A percentile compares a stretch with the other conserved stretches of the same genome.
phyloP scores from a whole-genome alignment of 371 early-diverging fungal genomes.

The Batrachochytrium dendrobatidis region DNA sequence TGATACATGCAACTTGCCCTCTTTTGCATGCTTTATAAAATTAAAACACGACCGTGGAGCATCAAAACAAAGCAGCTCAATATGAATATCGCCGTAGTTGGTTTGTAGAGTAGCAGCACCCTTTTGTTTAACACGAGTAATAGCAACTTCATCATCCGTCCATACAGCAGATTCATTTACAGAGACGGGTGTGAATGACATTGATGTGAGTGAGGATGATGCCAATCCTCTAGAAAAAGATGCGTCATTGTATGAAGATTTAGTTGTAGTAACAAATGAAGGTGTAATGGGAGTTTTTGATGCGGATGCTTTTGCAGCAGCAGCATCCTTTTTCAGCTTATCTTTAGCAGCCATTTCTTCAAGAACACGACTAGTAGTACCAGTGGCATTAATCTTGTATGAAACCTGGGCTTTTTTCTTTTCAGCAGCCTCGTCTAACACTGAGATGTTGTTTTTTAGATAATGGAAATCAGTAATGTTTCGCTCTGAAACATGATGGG shows the following conservation, averaged over 20 bases:
- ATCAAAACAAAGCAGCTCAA: slow-evolving; percentile 80
- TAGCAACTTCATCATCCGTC: slow-evolving; percentile 50
- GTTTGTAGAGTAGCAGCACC: slow-evolving; percentile 48
- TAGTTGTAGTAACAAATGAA: slow-evolving; percentile 28
- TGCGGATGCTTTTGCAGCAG: slow-evolving; percentile 2
- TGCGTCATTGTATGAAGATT: slow-evolving; percentile 63
- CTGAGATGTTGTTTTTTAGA: slow-evolving; percentile 54
- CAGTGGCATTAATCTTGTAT: slow-evolving; percentile 59
- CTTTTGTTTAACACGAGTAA: slow-evolving; percentile 72
- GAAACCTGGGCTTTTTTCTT: slow-evolving; percentile 8
- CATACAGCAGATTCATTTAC: slow-evolving; percentile 13
- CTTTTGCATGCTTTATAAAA: slow-evolving; percentile 76
- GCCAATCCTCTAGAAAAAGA: slow-evolving; percentile 73
- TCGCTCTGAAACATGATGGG: slow-evolving; percentile 64
- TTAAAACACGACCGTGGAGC: slow-evolving; percentile 87
- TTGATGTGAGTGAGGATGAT: slow-evolving; percentile 83
- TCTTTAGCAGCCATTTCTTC: slow-evolving; percentile 38
- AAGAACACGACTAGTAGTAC: slow-evolving; percentile 55
- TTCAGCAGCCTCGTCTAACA: slow-evolving; percentile 6
- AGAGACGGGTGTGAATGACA: slow-evolving; percentile 66
- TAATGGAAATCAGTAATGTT: slow-evolving; percentile 66
- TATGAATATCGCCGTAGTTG: slow-evolving; percentile 76
- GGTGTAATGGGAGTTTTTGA: slow-evolving; percentile 22
- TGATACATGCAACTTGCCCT: slow-evolving; percentile 11
- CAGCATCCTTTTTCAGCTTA: slow-evolving; percentile 7